A percentile compares a stretch with the other conserved stretches of the same genome.
Evolutionary conservation across 768 basidiomycete genomes (phyloP).

Genomic region (Hericium rajendrae): DNA sequence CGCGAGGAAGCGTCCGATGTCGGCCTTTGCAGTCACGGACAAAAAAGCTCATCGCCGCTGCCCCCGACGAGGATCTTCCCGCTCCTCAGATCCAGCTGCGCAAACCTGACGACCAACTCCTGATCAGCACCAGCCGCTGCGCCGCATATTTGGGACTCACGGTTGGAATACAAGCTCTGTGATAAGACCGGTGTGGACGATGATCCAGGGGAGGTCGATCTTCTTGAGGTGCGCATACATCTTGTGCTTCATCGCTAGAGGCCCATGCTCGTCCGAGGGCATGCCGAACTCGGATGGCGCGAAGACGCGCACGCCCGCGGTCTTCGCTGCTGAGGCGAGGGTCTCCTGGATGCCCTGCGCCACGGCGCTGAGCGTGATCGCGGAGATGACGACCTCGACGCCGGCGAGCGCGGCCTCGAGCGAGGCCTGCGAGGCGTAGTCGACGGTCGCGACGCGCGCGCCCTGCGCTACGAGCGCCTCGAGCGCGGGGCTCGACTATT

Average conservation of each 20-base stretch:
- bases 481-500: not conserved
- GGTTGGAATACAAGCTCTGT: not conserved
- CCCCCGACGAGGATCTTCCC: slow-evolving; percentile 1
- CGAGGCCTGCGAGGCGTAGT: not conserved
- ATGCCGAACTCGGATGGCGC: slow-evolving; percentile 17
- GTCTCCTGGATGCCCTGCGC: not conserved
- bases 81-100: not conserved
- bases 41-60: slow-evolving; percentile 2
- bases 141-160: not conserved
- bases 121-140: not conserved
- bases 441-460: not conserved
- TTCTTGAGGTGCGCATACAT: not conserved
- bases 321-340: slow-evolving; percentile 1
- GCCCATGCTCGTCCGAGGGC: slow-evolving; percentile 1
- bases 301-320: slow-evolving; percentile 2
- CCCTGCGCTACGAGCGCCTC: not conserved
- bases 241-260: not conserved
- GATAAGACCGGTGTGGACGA: slow-evolving; percentile 5
- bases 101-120: not conserved
- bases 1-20: slow-evolving; percentile 6
- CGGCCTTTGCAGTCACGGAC: slow-evolving; percentile 3
- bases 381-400: slow-evolving; percentile 1
- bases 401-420: slow-evolving; percentile 1
- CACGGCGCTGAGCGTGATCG: not conserved
- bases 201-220: slow-evolving; percentile 3